Evolutionary conservation across 352 stramenopile genomes (phyloP).

Genomic region (Pythium scleroteichum): DNA sequence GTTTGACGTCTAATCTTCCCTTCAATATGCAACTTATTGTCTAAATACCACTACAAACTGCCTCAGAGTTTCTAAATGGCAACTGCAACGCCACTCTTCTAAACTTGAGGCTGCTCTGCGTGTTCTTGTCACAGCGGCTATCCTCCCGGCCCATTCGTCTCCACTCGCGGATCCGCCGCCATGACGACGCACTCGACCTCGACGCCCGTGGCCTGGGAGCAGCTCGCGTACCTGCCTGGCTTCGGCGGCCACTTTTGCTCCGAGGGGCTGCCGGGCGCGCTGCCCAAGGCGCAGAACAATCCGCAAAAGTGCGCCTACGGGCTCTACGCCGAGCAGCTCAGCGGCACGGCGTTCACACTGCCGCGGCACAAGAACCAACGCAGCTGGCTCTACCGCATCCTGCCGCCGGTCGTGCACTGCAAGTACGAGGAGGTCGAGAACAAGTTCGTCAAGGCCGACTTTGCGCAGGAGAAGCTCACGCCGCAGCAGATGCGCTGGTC

Average conservation of each 20-base stretch:
- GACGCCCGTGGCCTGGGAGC: constrained; percentile 42
- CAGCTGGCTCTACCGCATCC: constrained; percentile 94
- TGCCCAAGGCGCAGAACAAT: constrained; percentile 94
- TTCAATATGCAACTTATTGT: constrained; percentile 11
- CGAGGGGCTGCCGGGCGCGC: constrained; percentile 85
- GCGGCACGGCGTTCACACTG: constrained; percentile 95
- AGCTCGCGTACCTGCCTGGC: constrained; percentile 86
- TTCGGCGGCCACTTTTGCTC: constrained; percentile 95
- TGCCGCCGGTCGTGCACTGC: constrained; percentile 84
- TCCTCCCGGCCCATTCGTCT: background rate
- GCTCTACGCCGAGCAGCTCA: constrained; percentile 95
- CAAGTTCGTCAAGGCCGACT: constrained; percentile 69
- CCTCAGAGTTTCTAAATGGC: background rate
- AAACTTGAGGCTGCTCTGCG: no score
- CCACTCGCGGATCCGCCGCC: constrained; percentile 1
- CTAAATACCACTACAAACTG: background rate
- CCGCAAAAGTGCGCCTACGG: constrained; percentile 92
- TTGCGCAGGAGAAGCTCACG: constrained; percentile 65
- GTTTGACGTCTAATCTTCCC: constrained; percentile 28
- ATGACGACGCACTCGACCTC: constrained; percentile 26
- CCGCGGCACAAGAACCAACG: constrained; percentile 87
- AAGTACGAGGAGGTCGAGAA: constrained; percentile 54
- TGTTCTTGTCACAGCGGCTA: no score
- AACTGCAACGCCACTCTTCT: background rate
- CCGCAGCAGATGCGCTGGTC: constrained; percentile 94